Evolutionary conservation across 352 stramenopile species (phyloP).

Genomic region (Elongisporangium senticosum): DNA sequence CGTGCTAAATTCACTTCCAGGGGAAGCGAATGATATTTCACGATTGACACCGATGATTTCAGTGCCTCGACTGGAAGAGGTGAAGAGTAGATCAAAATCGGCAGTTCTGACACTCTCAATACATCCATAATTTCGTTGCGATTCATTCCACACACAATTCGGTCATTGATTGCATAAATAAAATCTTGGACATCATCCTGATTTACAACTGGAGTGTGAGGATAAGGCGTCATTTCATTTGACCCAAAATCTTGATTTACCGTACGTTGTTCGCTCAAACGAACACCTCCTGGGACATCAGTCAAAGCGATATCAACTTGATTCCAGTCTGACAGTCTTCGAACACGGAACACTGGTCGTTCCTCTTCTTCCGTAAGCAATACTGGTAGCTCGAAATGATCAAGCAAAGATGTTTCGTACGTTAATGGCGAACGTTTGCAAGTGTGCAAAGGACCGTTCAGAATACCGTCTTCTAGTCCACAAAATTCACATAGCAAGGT

Average conservation of each 20-base stretch:
- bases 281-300: not conserved
- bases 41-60: constrained; percentile 57
- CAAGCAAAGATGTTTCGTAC: constrained; percentile 25
- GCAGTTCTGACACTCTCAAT: constrained; percentile 24
- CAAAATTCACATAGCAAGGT: constrained; percentile 43
- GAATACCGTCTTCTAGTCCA: constrained; percentile 51
- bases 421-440: constrained; percentile 57
- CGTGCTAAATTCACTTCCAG: constrained; percentile 32
- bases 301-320: not conserved
- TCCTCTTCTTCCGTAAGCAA: constrained; percentile 23
- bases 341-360: constrained; percentile 17
- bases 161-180: constrained; percentile 54
- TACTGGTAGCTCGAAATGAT: constrained; percentile 48
- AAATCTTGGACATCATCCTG: constrained; percentile 5
- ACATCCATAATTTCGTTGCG: constrained; percentile 28
- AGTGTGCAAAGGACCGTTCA: constrained; percentile 43
- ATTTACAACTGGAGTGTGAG: not conserved
- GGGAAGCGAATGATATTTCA: constrained; percentile 35
- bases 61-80: constrained; percentile 43
- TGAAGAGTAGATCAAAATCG: constrained; percentile 37
- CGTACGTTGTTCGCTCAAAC: not conserved
- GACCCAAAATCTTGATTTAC: not conserved
- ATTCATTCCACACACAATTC: constrained; percentile 38
- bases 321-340: constrained; percentile 5
- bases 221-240: not conserved